Conservation (phyloP, 106 monocot genomes). For the Dioscorea zingiberensis region DNA sequence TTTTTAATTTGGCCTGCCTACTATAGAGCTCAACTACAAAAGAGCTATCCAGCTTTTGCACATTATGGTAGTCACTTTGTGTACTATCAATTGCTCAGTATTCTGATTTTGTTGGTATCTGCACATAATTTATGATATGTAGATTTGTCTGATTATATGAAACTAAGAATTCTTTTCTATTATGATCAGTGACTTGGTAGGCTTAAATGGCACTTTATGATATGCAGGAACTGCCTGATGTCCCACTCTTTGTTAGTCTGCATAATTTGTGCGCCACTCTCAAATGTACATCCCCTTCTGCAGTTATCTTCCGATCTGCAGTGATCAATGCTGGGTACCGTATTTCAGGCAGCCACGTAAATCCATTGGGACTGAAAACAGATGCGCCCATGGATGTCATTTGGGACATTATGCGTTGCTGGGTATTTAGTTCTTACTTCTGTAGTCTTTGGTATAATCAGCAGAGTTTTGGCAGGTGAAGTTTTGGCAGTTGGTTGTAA, state of each 20-base stretch:
- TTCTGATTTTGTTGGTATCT: too few species aligned
- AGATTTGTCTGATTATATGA: too few species aligned
- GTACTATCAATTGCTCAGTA: too few species aligned
- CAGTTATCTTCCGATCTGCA: conserved; percentile 82
- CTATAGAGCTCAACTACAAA: too few species aligned
- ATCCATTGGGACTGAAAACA: conserved; percentile 81
- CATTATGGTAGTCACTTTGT: too few species aligned
- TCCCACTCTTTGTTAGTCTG: conserved; percentile 86
- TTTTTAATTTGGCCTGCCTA: too few species aligned
- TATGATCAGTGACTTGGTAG: too few species aligned
- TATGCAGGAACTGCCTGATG: conserved; percentile 79
- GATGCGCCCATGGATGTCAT: conserved; percentile 90
- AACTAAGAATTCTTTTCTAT: too few species aligned
- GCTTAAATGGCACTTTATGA: not conserved
- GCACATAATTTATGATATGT: too few species aligned
- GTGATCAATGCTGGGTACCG: conserved; percentile 90
- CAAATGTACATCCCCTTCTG: conserved; percentile 87
- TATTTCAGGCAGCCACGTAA: conserved; percentile 87
- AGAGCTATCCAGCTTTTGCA: too few species aligned
- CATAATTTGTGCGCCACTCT: conserved; percentile 80
- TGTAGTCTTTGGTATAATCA: not conserved
- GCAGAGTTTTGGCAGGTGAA: not conserved
- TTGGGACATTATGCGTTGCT: conserved; percentile 99
- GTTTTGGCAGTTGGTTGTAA: not conserved
- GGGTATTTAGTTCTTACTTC: conserved; percentile 37